Evolutionary conservation across 2,329 filamentous ascomycete genomes (phyloP), one percentile per base, ranked within the genome.

Genomic region (Epicoccum nigrum): DNA sequence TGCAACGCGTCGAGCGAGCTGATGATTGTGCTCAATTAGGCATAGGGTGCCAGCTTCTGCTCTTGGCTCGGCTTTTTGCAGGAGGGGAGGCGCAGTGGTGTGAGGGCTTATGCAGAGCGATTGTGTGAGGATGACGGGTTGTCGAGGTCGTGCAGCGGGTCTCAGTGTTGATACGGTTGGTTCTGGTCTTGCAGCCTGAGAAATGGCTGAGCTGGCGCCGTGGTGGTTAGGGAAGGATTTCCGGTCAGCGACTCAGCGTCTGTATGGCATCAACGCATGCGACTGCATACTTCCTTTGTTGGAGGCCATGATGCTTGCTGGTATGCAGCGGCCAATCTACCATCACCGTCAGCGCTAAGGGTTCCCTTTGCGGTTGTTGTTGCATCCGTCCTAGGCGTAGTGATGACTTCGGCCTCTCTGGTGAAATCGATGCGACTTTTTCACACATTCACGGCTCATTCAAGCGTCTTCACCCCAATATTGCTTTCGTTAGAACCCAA

Each of bases 1-100:
- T 59, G 58, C 54, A 54, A 61, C 58, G 61, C 52, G 59, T 59
- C 42, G 48, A 30, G 41, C 33, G 43, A 34, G 38, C 46, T 46
- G 38, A 52, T 47, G 34, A 21, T 43, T 38, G 32, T 32, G 27
- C 49, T 30, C 8, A 32, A 47, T 44, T 28, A 3, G 49, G 49
- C 2, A 1, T 52, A 25, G 43, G 16, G 13, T 13, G 28, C 8
- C n/a, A 19, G 7, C 7, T 25, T 19, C 7, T 2, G 17, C 17
- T 17, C 27, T 45, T 45, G 35, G 42, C 35, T 41, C 35, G 35
- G 48, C 48, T 41, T 41, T 20, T 45, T 45, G 35, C 41, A 45
- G 48, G 41, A 45, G 48, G 41, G 42, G 48, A 45, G 30, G 35
- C 40, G 46, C 39, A 23, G 30, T 43, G 25, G 42, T 46, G 38